Conservation (phyloP, 192 early-diverging fungal species). For the Coemansia asiatica region DNA sequence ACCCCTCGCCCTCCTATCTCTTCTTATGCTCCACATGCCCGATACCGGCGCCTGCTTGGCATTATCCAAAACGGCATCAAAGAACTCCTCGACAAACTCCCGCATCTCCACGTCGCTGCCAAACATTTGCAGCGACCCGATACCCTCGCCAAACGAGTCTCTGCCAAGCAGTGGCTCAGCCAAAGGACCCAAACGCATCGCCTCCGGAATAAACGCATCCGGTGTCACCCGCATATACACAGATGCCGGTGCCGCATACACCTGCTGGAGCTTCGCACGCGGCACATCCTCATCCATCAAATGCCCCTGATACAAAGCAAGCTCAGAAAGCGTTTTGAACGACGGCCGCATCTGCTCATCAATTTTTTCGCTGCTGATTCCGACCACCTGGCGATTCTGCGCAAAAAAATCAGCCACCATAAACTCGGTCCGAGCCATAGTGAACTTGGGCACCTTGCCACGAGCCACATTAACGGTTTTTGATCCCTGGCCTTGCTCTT, state of each 20-base stretch:
- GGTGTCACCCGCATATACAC: constrained; percentile 42
- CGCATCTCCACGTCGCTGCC: constrained; percentile 13
- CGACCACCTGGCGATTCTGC: constrained; percentile 42
- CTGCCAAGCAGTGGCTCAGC: constrained; percentile 38
- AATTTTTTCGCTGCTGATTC: background rate
- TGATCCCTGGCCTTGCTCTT: background rate
- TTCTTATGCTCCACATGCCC: constrained; percentile 22
- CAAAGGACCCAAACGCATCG: constrained; percentile 48
- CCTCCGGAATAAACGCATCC: constrained; percentile 48
- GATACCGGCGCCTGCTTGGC: background rate
- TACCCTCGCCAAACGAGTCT: constrained; percentile 36
- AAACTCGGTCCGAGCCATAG: constrained; percentile 45
- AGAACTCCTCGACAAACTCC: constrained; percentile 52
- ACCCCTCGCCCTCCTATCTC: constrained; percentile 9
- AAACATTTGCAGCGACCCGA: constrained; percentile 19
- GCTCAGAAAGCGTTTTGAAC: constrained; percentile 44
- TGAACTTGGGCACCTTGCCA: constrained; percentile 49
- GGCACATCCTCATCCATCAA: constrained; percentile 30
- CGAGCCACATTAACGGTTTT: background rate
- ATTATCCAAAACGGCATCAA: constrained; percentile 34
- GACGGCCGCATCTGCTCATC: constrained; percentile 12
- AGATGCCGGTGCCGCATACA: constrained; percentile 48
- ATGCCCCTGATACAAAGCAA: constrained; percentile 26
- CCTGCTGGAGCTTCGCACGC: constrained; percentile 29
- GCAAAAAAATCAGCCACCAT: constrained; percentile 39